These are phyloP conservation scores for Malassezia caprae DNA, from an alignment of 1,284 basidiomycete species.

Conservation along the genomic window DNA sequence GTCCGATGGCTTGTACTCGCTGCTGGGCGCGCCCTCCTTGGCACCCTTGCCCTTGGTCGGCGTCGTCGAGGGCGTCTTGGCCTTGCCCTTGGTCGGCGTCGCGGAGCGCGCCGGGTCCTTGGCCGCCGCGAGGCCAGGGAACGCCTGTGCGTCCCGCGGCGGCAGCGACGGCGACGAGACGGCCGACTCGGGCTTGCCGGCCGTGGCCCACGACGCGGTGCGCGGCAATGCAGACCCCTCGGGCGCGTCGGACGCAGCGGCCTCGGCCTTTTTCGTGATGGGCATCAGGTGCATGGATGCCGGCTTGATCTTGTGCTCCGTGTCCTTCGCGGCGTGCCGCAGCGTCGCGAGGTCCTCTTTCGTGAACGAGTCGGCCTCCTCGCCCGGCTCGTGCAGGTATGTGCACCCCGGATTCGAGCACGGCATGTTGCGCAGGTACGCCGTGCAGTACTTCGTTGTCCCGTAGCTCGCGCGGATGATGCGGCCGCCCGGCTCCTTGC, in stretches of 20 bases:
- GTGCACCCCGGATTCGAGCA: conserved; percentile 85
- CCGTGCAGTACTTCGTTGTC: conserved; percentile 96
- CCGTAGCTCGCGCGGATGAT: conserved; percentile 79
- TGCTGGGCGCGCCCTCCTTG: background rate
- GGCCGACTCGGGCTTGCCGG: background rate
- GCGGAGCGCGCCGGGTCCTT: conserved; percentile 22
- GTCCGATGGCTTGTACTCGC: conserved; percentile 67
- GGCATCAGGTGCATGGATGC: conserved; percentile 27
- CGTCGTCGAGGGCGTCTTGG: conserved; percentile 16
- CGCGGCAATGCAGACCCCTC: conserved; percentile 41
- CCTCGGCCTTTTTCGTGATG: conserved; percentile 23
- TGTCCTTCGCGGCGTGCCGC: conserved; percentile 45
- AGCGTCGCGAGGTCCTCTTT: conserved; percentile 46
- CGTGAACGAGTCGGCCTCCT: conserved; percentile 80
- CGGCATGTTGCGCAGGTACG: conserved; percentile 73
- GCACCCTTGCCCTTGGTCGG: background rate
- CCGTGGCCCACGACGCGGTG: conserved; percentile 41
- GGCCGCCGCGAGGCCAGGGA: conserved; percentile 25
- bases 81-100: conserved; percentile 18
- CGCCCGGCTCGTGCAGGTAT: conserved; percentile 94
- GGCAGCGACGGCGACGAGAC: background rate
- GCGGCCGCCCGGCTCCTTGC: conserved; percentile 51
- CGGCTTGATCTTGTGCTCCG: conserved; percentile 43
- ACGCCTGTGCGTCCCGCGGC: conserved; percentile 18
- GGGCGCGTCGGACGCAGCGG: background rate